Conservation (phyloP, 192 early-diverging fungal species). For the Radiomyces spectabilis region DNA sequence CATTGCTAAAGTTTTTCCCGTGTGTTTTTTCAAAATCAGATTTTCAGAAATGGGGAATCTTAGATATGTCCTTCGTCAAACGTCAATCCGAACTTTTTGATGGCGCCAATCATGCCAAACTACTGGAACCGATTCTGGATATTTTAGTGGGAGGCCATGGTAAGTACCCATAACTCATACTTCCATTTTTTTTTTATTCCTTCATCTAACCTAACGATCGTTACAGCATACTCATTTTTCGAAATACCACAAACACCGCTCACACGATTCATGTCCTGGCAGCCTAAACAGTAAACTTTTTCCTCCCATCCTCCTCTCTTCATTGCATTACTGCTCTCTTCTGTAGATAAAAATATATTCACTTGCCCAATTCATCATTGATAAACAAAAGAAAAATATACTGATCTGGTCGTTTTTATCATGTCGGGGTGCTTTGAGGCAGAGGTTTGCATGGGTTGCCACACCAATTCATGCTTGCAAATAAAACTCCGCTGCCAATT, state of each 20-base stretch:
- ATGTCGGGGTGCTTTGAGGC: too few species aligned
- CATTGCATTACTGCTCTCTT: neutral
- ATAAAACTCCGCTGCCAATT: too few species aligned
- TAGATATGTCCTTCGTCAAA: constrained; percentile 4
- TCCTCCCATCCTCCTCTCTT: neutral
- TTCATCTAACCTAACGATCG: neutral
- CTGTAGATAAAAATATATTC: too few species aligned
- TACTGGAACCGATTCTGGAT: constrained; percentile 8
- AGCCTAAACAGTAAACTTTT: neutral
- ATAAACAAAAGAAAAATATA: too few species aligned
- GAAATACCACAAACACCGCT: constrained; percentile 15
- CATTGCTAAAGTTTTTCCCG: constrained; percentile 9
- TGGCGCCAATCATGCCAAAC: constrained; percentile 1
- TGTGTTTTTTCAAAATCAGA: constrained; percentile 15
- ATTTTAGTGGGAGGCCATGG: constrained; percentile 13
- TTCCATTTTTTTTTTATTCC: neutral
- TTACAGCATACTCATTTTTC: constrained; percentile 18
- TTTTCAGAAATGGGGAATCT: constrained; percentile 1
- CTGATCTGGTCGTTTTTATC: too few species aligned
- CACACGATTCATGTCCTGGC: constrained; percentile 7
- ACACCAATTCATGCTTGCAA: too few species aligned
- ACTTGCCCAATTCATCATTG: too few species aligned
- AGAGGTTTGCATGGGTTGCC: too few species aligned
- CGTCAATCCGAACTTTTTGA: too few species aligned
- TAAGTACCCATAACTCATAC: neutral